Evolutionary conservation across 495 filamentous ascomycete genomes (phyloP).

Genomic region (Neurospora sp.): DNA sequence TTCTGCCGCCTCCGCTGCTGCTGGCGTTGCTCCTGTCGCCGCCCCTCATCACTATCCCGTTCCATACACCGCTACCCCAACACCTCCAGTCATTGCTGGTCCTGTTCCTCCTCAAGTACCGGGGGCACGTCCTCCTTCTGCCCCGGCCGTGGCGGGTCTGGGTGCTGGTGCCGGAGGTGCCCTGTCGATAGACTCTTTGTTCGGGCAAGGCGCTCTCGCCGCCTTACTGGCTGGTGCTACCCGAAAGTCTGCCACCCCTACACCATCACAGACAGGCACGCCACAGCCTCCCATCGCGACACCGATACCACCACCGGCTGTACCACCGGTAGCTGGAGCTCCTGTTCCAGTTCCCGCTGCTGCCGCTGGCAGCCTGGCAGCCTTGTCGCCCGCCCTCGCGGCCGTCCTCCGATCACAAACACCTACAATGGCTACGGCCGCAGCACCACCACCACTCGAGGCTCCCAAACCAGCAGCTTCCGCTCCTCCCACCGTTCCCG

Average conservation of each 20-base stretch:
- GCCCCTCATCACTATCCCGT: conserved; percentile 10
- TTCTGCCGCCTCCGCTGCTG: neutral
- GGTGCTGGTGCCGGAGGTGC: conserved; percentile 17
- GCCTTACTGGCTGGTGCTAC: conserved; percentile 28
- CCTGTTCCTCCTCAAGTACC: conserved; percentile 10
- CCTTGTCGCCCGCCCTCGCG: neutral
- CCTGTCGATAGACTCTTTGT: conserved; percentile 38
- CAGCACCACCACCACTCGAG: neutral
- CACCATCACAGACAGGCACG: conserved; percentile 29
- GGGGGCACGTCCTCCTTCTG: conserved; percentile 15
- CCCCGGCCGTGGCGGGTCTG: conserved; percentile 11
- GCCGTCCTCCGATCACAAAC: conserved; percentile 15
- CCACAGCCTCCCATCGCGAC: conserved; percentile 26
- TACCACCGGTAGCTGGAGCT: neutral
- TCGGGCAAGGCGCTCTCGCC: conserved; percentile 44
- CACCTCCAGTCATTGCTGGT: conserved; percentile 15
- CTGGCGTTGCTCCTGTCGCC: conserved; percentile 3
- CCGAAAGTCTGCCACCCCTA: conserved; percentile 34
- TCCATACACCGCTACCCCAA: conserved; percentile 14
- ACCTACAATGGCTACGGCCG: conserved; percentile 12
- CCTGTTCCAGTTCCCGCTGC: conserved; percentile 7
- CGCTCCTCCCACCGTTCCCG: conserved; percentile 1
- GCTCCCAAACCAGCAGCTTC: conserved; percentile 4
- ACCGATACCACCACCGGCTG: conserved; percentile 9
- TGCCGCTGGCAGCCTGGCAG: conserved; percentile 1